Evolutionary conservation across 805 yeast genomes (phyloP).

Genomic region (Cyberlindnera misumaiensis): DNA sequence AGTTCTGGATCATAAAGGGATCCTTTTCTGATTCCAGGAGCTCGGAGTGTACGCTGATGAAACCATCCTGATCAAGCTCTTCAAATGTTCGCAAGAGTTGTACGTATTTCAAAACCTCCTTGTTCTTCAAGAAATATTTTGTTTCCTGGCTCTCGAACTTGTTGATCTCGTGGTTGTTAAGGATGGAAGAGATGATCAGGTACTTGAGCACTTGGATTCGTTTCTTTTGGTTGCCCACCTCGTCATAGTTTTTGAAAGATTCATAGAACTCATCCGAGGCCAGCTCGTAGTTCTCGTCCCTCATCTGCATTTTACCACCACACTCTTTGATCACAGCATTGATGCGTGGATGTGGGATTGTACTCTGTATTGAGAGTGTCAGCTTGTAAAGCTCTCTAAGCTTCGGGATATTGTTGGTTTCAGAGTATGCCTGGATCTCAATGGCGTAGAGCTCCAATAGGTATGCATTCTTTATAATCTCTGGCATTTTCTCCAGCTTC

Average conservation of each 20-base stretch:
- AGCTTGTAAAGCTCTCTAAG: slow-evolving; percentile 44
- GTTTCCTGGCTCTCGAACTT: slow-evolving; percentile 26
- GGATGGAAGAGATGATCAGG: slow-evolving; percentile 51
- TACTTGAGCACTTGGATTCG: slow-evolving; percentile 54
- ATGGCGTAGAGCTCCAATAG: slow-evolving; percentile 60
- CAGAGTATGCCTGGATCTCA: slow-evolving; percentile 50
- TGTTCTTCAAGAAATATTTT: slow-evolving; percentile 21
- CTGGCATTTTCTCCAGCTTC: slow-evolving; percentile 32
- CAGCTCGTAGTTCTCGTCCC: slow-evolving; percentile 47
- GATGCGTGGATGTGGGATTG: slow-evolving; percentile 70
- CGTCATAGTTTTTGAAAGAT: slow-evolving; percentile 54
- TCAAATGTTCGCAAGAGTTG: slow-evolving; percentile 18
- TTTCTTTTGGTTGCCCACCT: slow-evolving; percentile 54
- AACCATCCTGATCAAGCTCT: slow-evolving; percentile 13
- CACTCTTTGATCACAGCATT: slow-evolving; percentile 72
- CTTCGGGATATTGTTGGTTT: slow-evolving; percentile 28
- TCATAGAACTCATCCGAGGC: slow-evolving; percentile 52
- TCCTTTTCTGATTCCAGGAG: slow-evolving; percentile 12
- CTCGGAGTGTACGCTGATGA: slow-evolving; percentile 7
- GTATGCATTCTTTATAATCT: slow-evolving; percentile 39
- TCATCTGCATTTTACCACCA: slow-evolving; percentile 64
- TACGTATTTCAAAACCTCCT: slow-evolving; percentile 16
- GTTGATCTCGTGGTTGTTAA: slow-evolving; percentile 39
- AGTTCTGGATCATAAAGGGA: slow-evolving; percentile 13
- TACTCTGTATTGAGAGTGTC: slow-evolving; percentile 42